phyloP scores from a whole-genome alignment of 192 early-diverging fungal species.

The Coemansia reversa region DNA sequence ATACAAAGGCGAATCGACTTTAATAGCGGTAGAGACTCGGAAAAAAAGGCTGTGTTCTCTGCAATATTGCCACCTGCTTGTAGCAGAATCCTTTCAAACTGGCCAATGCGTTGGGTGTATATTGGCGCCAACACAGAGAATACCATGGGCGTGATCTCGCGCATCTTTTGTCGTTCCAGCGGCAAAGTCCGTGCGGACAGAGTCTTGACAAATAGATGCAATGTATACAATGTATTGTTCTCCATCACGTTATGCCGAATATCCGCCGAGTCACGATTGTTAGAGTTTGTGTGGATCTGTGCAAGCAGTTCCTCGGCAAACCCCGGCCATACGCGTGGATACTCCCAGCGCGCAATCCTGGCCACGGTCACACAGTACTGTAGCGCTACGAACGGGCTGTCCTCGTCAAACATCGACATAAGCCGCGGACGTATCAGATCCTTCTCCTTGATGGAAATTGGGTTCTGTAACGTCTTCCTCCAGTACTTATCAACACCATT shows the following conservation, averaged over 20 bases:
- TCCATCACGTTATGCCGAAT: conserved; percentile 56
- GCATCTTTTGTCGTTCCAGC: conserved; percentile 58
- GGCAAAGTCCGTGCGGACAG: conserved; percentile 71
- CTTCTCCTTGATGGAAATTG: conserved; percentile 71
- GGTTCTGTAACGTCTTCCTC: conserved; percentile 61
- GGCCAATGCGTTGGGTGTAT: conserved; percentile 61
- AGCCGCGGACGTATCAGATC: conserved; percentile 63
- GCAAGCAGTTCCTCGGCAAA: conserved; percentile 37
- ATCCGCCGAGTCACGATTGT: conserved; percentile 13
- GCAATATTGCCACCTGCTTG: neutral
- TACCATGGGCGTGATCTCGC: conserved; percentile 67
- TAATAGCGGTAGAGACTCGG: conserved; percentile 46
- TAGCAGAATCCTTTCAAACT: conserved; percentile 51
- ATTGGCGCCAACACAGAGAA: conserved; percentile 66
- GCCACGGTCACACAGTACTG: conserved; percentile 76
- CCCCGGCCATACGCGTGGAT: conserved; percentile 80
- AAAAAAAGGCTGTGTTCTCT: conserved; percentile 22
- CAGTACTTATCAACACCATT: conserved; percentile 91
- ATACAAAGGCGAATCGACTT: conserved; percentile 65
- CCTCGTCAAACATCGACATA: conserved; percentile 68
- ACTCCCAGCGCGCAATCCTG: conserved; percentile 86
- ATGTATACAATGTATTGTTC: conserved; percentile 68
- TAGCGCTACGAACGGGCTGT: conserved; percentile 64
- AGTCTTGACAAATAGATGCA: conserved; percentile 74
- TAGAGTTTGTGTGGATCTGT: conserved; percentile 13